These are phyloP conservation scores for Sisymbrium altissimum DNA, from an alignment of 345 rosid species.

Conservation along the genomic window DNA sequence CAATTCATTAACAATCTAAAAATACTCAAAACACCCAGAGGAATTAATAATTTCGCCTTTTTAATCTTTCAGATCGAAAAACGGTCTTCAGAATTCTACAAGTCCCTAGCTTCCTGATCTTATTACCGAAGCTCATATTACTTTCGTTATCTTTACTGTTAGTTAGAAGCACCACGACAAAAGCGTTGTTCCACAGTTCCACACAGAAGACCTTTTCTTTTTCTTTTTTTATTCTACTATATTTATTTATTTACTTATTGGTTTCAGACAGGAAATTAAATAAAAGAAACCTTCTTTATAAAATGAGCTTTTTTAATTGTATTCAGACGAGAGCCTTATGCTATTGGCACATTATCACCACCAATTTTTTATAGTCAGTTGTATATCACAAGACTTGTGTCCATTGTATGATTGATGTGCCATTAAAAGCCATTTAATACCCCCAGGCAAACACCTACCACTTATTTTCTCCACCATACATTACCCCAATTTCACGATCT, in stretches of 20 bases:
- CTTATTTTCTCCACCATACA: conserved; percentile 12
- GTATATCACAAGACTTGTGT: neutral
- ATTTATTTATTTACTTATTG: neutral
- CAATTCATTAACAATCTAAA: too few species aligned
- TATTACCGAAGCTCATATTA: neutral
- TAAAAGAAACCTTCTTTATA: neutral
- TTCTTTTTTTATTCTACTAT: neutral
- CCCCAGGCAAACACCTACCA: conserved; percentile 11
- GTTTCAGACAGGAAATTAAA: neutral
- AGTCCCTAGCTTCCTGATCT: neutral
- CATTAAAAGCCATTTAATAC: conserved; percentile 10
- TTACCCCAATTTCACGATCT: neutral
- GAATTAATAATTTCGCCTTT: too few species aligned
- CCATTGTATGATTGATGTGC: neutral
- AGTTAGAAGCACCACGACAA: conserved; percentile 12
- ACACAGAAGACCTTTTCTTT: neutral
- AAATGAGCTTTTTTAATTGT: neutral
- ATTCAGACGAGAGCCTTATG: neutral
- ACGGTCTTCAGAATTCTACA: neutral
- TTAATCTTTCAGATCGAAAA: too few species aligned
- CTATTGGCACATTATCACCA: neutral
- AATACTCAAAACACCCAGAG: too few species aligned
- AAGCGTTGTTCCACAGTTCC: conserved; percentile 11
- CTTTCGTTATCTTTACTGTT: neutral
- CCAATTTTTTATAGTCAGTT: neutral